phyloP scores from a whole-genome alignment of 768 basidiomycete genomes.

The Termitomyces sp. region DNA sequence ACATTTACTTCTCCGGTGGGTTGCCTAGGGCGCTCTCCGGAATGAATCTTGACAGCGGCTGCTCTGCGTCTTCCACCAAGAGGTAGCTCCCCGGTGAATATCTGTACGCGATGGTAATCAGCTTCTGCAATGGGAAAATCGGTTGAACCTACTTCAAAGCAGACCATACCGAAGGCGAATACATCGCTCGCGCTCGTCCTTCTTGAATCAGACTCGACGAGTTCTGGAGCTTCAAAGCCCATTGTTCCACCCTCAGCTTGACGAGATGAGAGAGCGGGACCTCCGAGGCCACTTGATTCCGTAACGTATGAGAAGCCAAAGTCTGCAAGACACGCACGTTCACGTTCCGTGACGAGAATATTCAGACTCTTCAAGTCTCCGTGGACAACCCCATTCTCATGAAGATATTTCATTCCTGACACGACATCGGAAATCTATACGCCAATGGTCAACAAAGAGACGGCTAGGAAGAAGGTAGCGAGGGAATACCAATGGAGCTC shows the following conservation, averaged over 20 bases:
- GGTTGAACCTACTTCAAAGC: neutral
- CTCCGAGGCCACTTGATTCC: slow-evolving; percentile 10
- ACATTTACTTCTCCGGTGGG: neutral
- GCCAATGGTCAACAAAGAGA: neutral
- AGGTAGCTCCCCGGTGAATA: neutral
- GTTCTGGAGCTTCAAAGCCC: slow-evolving; percentile 30
- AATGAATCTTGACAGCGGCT: neutral
- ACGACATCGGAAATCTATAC: slow-evolving; percentile 24
- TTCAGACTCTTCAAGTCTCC: slow-evolving; percentile 40
- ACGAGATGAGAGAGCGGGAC: slow-evolving; percentile 10
- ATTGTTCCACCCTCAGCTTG: slow-evolving; percentile 17
- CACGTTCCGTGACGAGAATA: slow-evolving; percentile 2
- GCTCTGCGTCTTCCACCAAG: neutral
- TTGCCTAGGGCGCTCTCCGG: neutral
- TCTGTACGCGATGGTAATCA: neutral
- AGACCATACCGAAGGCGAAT: slow-evolving; percentile 4
- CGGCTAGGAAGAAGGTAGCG: neutral
- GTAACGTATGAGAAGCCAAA: slow-evolving; percentile 34
- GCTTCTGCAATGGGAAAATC: too few species aligned
- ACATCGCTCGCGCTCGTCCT: slow-evolving; percentile 1
- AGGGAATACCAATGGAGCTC: neutral
- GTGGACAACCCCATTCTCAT: slow-evolving; percentile 30
- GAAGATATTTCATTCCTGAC: slow-evolving; percentile 26
- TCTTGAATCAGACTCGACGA: slow-evolving; percentile 15
- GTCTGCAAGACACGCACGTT: slow-evolving; percentile 39